Conservation (phyloP, 139 green algal genomes). For the Chlorella sp. region DNA sequence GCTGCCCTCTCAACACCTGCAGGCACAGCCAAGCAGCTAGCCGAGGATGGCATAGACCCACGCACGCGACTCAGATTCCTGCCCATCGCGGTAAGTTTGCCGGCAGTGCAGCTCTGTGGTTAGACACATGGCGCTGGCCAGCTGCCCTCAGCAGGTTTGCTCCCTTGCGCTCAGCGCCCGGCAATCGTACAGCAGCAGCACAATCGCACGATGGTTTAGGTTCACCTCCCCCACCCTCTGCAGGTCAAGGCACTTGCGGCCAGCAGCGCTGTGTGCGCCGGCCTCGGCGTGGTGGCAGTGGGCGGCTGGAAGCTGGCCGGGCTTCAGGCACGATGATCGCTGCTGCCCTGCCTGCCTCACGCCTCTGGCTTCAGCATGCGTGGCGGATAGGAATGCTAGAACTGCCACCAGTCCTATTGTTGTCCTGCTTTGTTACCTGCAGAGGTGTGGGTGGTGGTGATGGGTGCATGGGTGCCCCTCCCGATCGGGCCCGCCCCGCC, state of each 20-base stretch:
- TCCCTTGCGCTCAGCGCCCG: neutral
- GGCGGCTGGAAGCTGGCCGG: constrained; percentile 33
- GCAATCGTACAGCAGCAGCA: no score
- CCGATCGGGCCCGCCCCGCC: no score
- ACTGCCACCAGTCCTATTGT: no score
- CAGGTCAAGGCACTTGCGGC: constrained; percentile 44
- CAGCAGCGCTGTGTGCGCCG: constrained; percentile 26
- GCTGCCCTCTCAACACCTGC: neutral
- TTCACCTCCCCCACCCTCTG: neutral
- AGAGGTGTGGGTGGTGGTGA: no score
- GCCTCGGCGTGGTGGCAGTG: constrained; percentile 24
- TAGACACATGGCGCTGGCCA: neutral
- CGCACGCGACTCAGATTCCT: constrained; percentile 38
- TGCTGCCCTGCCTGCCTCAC: no score
- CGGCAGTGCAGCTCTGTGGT: neutral
- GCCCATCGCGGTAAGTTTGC: constrained; percentile 43
- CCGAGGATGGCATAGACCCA: constrained; percentile 52
- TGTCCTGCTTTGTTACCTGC: no score
- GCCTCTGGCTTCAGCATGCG: no score
- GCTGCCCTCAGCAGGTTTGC: neutral
- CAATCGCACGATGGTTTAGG: neutral
- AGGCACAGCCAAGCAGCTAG: constrained; percentile 49
- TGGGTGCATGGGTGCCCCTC: no score
- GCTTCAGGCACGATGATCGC: neutral
- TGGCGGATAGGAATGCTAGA: no score